Base-by-base conservation (phyloP, 2,329 filamentous ascomycete genomes). In the Aspergillus sp. region DNA sequence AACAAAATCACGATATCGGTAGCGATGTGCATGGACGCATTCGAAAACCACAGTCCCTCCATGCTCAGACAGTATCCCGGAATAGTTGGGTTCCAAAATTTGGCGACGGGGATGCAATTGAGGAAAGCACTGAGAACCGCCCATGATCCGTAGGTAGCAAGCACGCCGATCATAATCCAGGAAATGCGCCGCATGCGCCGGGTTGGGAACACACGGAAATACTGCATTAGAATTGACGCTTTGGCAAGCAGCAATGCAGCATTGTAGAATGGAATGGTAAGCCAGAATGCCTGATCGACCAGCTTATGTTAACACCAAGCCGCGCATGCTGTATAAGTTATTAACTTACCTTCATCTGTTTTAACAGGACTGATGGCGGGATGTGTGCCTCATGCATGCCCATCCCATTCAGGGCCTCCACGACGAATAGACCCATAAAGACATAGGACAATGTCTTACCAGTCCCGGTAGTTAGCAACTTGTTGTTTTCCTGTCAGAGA, bases 221-320 rank as follows among this genome's bases (percentile, higher is more conserved):
- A 82, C 64, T 82, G 80, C 57, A 80, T 70, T n/a, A 83, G 67
- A 54, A 83, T 81, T 0, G 79, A 81, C 23, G 75, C 73, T 70
- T 82, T 82, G 42, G 79, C 79, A 60, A 74, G 73, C 54, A 75
- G 65, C 0, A 78, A 64, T n/a, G 72, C 67, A 30, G 71, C 69
- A 17, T 75, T 76, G 57, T 77, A 77, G 62, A 77, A 73, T 3
- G 75, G 72, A n/a, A 75, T 71, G 3, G 73, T 73, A 57, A 75
- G 64, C 73, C 73, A 77, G 60, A 76, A 76, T 8, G 72, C 70
- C 74, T 76, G 10, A 23, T 19, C 10, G 42, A 48, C 5, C n/a
- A 32, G 8, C 32, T 32, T n/a, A 13, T 36, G 8, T 50, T 27
- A 38, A 47, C 36, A 10, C 19, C 2, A 19, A 1, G 23, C 10